Percentiles rank a stretch among this genome's conserved stretches.
These are phyloP conservation scores for Metarhizium anisopliae DNA, from an alignment of 2,329 filamentous ascomycete species.

Conservation along the genomic window DNA sequence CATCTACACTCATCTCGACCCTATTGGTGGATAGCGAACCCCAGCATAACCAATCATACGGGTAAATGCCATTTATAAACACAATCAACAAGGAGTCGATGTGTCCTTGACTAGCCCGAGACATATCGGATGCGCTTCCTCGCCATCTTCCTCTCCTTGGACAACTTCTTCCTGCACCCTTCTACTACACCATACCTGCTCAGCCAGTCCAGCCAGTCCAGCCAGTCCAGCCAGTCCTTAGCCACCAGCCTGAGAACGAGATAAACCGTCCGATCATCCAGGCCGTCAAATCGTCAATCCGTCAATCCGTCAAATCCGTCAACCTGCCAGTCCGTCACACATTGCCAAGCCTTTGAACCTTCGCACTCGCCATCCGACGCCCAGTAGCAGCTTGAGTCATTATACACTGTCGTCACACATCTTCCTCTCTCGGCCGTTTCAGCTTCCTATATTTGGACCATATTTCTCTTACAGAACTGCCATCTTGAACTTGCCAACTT, in stretches of 20 bases:
- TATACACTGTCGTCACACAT: neutral
- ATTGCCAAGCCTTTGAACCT: neutral
- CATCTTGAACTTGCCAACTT: neutral
- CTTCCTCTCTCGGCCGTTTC: neutral
- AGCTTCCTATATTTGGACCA: neutral
- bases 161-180: neutral
- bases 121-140: conserved; percentile 12
- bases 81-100: conserved; percentile 14
- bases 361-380: neutral
- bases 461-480: neutral
- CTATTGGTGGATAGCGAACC: conserved; percentile 23
- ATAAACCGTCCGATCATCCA: neutral
- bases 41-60: conserved; percentile 25
- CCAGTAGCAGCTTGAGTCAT: neutral
- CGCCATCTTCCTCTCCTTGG: conserved; percentile 2
- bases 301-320: no score
- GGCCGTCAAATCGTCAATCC: no score
- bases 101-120: conserved; percentile 18
- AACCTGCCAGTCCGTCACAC: neutral
- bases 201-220: neutral
- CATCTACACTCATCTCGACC: conserved; percentile 22
- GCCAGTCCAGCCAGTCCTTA: neutral
- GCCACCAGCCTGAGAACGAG: neutral
- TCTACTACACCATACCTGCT: neutral
- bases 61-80: conserved; percentile 18